Conservation (phyloP, 805 yeast species). For the Ogataea pini region DNA sequence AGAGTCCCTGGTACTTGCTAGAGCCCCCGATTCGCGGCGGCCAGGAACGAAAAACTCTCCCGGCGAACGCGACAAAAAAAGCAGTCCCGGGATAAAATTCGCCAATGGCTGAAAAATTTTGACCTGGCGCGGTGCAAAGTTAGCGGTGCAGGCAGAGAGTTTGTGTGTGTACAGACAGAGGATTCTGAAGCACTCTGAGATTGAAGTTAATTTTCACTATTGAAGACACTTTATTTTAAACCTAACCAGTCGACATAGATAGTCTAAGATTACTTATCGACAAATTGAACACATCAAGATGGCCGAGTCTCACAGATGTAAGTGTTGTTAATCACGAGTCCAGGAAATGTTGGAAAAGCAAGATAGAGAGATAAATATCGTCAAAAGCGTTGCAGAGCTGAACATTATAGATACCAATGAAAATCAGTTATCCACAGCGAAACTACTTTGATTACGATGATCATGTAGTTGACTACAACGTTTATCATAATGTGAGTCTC, state of each 20-base stretch:
- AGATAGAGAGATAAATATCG: not conserved
- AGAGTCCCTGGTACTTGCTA: no score
- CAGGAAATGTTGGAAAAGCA: constrained; percentile 4
- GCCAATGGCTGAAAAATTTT: constrained; percentile 8
- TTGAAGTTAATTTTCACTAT: constrained; percentile 10
- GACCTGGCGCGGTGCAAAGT: constrained; percentile 9
- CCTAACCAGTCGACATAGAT: constrained; percentile 2
- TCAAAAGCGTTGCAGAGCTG: not conserved
- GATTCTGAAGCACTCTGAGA: constrained; percentile 8
- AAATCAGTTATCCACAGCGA: not conserved
- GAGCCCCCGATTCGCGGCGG: no score
- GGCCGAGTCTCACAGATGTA: constrained; percentile 99
- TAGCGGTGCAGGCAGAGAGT: constrained; percentile 6
- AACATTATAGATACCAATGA: constrained; percentile 2
- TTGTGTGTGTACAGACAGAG: constrained; percentile 6
- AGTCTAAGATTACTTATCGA: constrained; percentile 10
- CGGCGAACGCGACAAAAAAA: not conserved
- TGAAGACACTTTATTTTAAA: constrained; percentile 5
- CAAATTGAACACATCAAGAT: constrained; percentile 44
- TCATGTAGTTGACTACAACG: not conserved
- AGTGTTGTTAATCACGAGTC: constrained; percentile 40
- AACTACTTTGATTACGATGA: not conserved
- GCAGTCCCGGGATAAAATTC: constrained; percentile 5
- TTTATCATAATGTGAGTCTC: no score
- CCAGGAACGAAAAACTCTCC: not conserved